phyloP scores from a whole-genome alignment of 768 basidiomycete species.

The Amanita thiersii region DNA sequence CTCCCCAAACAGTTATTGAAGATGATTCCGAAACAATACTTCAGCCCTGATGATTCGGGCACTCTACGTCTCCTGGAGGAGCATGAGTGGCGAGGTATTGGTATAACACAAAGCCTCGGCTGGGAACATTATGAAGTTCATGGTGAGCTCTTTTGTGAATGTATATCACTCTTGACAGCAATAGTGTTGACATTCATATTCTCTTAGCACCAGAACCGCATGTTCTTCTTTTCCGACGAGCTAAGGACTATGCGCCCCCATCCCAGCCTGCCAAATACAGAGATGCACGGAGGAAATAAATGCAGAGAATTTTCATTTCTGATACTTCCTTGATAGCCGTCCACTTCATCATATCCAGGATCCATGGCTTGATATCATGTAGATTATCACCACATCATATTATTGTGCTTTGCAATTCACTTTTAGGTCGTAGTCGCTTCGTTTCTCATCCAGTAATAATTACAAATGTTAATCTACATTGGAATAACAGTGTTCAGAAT shows the following conservation, averaged over 20 bases:
- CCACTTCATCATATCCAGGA: constrained; percentile 3
- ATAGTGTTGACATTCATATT: constrained; percentile 5
- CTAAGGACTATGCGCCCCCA: constrained; percentile 57
- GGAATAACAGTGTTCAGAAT: constrained; percentile 26
- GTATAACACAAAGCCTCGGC: constrained; percentile 91
- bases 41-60: constrained; percentile 66
- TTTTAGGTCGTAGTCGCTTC: constrained; percentile 3
- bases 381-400: constrained; percentile 3
- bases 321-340: background rate
- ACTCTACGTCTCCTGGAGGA: constrained; percentile 79
- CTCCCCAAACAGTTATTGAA: constrained; percentile 92
- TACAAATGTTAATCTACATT: constrained; percentile 11
- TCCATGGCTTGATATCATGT: constrained; percentile 7
- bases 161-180: background rate
- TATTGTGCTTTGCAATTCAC: constrained; percentile 6
- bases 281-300: constrained; percentile 34
- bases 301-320: background rate
- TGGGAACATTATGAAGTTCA: constrained; percentile 99
- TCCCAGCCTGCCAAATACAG: constrained; percentile 32
- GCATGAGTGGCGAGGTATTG: constrained; percentile 92
- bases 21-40: constrained; percentile 83
- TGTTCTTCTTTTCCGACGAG: constrained; percentile 86
- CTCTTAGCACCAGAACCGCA: constrained; percentile 81
- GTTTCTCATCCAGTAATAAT: too few species aligned
- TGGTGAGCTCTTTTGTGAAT: constrained; percentile 35